Evolutionary conservation across 164 flowering plant species (phyloP).

Genomic region (Houttuynia cordata): DNA sequence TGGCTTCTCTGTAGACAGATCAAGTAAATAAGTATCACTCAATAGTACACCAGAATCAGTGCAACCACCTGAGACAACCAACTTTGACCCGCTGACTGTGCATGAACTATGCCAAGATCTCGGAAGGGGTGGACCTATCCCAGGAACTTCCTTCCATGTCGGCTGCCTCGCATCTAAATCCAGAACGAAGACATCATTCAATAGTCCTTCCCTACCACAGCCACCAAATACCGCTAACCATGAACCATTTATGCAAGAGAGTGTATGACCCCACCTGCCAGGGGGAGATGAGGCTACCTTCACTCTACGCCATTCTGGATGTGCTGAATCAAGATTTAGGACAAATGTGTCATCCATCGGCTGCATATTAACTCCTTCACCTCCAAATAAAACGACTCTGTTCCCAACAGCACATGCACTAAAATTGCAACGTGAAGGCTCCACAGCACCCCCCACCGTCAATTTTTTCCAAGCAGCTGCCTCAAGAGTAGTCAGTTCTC

Average conservation of each 20-base stretch:
- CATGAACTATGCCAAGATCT: slow-evolving; percentile 95
- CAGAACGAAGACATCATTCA: slow-evolving; percentile 75
- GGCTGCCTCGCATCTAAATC: slow-evolving; percentile 85
- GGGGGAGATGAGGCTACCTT: slow-evolving; percentile 73
- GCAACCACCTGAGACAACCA: slow-evolving; percentile 86
- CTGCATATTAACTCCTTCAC: slow-evolving; percentile 85
- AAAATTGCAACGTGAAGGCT: slow-evolving; percentile 84
- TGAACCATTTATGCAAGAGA: slow-evolving; percentile 64
- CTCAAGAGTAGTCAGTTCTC: slow-evolving; percentile 81
- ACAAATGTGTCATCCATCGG: slow-evolving; percentile 93
- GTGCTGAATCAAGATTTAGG: slow-evolving; percentile 56
- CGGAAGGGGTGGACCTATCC: slow-evolving; percentile 65
- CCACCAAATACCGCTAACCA: slow-evolving; percentile 86
- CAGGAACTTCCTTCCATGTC: slow-evolving; percentile 68
- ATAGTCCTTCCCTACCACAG: slow-evolving; percentile 70
- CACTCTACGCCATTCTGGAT: slow-evolving; percentile 66
- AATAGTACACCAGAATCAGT: slow-evolving; percentile 80
- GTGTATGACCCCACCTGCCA: slow-evolving; percentile 92
- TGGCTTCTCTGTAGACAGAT: slow-evolving; percentile 61
- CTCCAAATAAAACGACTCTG: slow-evolving; percentile 74
- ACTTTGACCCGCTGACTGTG: slow-evolving; percentile 65
- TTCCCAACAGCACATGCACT: slow-evolving; percentile 88
- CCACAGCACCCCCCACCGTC: slow-evolving; percentile 71
- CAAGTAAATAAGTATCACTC: slow-evolving; percentile 58
- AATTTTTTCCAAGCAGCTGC: slow-evolving; percentile 79